Percentiles rank a stretch among this genome's conserved stretches.
Conservation (phyloP, 2,329 filamentous ascomycete species). For the Penicillium sp. region DNA sequence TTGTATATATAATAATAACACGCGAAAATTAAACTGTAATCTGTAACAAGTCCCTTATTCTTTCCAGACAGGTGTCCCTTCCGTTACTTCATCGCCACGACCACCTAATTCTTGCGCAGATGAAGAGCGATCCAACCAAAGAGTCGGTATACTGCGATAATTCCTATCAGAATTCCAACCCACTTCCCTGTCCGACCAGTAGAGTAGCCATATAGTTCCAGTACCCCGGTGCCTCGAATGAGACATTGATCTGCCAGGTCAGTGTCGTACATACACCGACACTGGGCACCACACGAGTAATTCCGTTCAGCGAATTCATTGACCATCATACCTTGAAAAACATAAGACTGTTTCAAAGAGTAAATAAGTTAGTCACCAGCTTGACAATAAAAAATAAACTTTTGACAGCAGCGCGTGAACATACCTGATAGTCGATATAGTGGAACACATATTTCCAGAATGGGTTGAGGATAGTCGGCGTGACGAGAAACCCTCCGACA, state of each 20-base stretch:
- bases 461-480: slow-evolving; percentile 68
- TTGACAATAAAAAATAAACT: neutral
- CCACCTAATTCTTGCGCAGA: slow-evolving; percentile 11
- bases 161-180: slow-evolving; percentile 74
- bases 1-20: neutral
- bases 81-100: neutral
- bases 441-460: slow-evolving; percentile 88
- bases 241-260: slow-evolving; percentile 62
- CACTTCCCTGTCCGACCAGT: slow-evolving; percentile 64
- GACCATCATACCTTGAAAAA: slow-evolving; percentile 91
- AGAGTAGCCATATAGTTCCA: slow-evolving; percentile 68
- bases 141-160: slow-evolving; percentile 70
- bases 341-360: slow-evolving; percentile 56
- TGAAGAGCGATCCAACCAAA: slow-evolving; percentile 64
- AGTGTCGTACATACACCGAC: slow-evolving; percentile 70
- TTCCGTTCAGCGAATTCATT: slow-evolving; percentile 71
- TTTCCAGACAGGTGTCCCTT: neutral
- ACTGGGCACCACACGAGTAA: slow-evolving; percentile 61
- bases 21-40: neutral
- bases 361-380: neutral
- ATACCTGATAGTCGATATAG: slow-evolving; percentile 78
- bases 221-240: slow-evolving; percentile 69
- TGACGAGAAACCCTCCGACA: slow-evolving; percentile 78
- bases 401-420: neutral
- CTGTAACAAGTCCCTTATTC: neutral